Evolutionary conservation across 1,139 yeast genomes (phyloP).

Genomic region (Hansenula sp.): DNA sequence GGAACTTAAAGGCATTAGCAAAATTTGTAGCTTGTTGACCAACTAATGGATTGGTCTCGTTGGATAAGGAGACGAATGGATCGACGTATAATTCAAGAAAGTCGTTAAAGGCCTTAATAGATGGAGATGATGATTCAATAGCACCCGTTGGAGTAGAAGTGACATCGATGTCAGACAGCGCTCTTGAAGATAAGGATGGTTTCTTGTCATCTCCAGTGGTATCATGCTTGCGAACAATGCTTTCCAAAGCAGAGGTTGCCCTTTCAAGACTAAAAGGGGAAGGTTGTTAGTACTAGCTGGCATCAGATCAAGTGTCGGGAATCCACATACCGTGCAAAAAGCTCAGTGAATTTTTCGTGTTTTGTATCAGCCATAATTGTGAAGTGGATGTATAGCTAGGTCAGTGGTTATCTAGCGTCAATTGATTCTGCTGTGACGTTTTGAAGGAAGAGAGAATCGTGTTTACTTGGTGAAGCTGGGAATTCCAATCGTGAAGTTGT

Average conservation of each 20-base stretch:
- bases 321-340: constrained; percentile 7
- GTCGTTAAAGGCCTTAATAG: constrained; percentile 49
- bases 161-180: constrained; percentile 13
- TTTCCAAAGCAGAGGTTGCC: constrained; percentile 24
- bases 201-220: constrained; percentile 1
- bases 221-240: constrained; percentile 16
- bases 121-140: constrained; percentile 34
- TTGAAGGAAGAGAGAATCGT: no score
- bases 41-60: constrained; percentile 58
- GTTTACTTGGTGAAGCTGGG: no score
- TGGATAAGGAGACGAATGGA: constrained; percentile 60
- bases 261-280: constrained; percentile 17
- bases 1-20: constrained; percentile 52
- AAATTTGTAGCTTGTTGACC: constrained; percentile 57
- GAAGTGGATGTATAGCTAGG: not conserved
- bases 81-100: constrained; percentile 49
- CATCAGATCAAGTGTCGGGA: constrained; percentile 6
- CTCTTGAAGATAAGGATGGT: constrained; percentile 4
- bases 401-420: not conserved
- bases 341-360: constrained; percentile 6
- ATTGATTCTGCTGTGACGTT: no score
- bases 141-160: constrained; percentile 20
- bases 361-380: constrained; percentile 2
- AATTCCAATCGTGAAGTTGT: not conserved
- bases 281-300: constrained; percentile 12